Conservation (phyloP, 192 early-diverging fungal genomes). For the Coemansia sp. region DNA sequence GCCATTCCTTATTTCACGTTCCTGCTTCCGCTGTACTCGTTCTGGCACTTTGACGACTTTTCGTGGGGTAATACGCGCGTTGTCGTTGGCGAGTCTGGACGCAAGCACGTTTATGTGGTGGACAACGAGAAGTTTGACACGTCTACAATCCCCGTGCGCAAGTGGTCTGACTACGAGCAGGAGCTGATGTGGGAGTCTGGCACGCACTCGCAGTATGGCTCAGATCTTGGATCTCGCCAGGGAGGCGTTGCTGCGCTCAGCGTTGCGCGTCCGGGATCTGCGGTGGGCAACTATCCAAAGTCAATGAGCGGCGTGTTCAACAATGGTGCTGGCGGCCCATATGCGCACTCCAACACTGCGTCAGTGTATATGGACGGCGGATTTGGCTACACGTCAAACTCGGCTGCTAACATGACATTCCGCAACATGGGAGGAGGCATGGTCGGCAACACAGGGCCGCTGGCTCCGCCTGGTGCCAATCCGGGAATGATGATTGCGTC, state of each 20-base stretch:
- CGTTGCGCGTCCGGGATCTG: slow-evolving; percentile 40
- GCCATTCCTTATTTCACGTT: slow-evolving; percentile 89
- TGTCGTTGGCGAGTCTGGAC: slow-evolving; percentile 84
- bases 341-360: slow-evolving; percentile 36
- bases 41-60: slow-evolving; percentile 99
- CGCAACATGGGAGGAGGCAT: slow-evolving; percentile 20
- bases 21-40: slow-evolving; percentile 84
- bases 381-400: slow-evolving; percentile 34
- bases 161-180: slow-evolving; percentile 85
- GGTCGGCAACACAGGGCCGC: slow-evolving; percentile 18
- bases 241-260: slow-evolving; percentile 24
- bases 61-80: slow-evolving; percentile 98
- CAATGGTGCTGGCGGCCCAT: slow-evolving; percentile 8
- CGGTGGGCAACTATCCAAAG: slow-evolving; percentile 45
- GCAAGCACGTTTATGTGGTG: slow-evolving; percentile 60
- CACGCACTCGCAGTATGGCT: slow-evolving; percentile 46
- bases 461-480: slow-evolving; percentile 12
- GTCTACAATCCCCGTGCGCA: slow-evolving; percentile 71
- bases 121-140: slow-evolving; percentile 80
- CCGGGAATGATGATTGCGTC: slow-evolving; percentile 15
- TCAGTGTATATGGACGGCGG: slow-evolving; percentile 50
- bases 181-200: slow-evolving; percentile 65
- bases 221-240: slow-evolving; percentile 38
- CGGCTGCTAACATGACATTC: slow-evolving; percentile 42
- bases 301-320: slow-evolving; percentile 38